phyloP scores from a whole-genome alignment of 2,329 filamentous ascomycete genomes.

The Alternaria sp. region DNA sequence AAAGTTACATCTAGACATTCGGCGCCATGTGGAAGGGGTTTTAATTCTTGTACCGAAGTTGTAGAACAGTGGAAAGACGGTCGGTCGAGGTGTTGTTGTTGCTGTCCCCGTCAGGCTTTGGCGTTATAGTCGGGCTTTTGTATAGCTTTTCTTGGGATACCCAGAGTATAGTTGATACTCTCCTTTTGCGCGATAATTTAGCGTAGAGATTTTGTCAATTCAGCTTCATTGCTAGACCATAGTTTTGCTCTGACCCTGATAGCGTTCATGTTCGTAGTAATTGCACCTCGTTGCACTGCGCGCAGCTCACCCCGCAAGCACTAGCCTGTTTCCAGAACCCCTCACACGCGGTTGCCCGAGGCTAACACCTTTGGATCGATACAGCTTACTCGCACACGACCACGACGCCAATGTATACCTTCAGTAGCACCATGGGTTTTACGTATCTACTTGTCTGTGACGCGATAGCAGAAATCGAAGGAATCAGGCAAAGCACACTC shows the following conservation, averaged over 20 bases:
- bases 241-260: not conserved
- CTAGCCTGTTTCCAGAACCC: slow-evolving; percentile 8
- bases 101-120: not conserved
- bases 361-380: slow-evolving; percentile 25
- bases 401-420: not conserved
- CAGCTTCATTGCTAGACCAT: not conserved
- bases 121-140: slow-evolving; percentile 3
- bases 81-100: not conserved
- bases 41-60: slow-evolving; percentile 1
- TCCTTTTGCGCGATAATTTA: slow-evolving; percentile 11
- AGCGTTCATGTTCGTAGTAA: not conserved
- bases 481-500: not conserved
- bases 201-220: slow-evolving; percentile 3
- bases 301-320: slow-evolving; percentile 10
- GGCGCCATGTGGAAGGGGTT: not conserved
- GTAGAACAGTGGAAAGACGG: slow-evolving; percentile 1
- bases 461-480: not conserved
- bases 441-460: not conserved
- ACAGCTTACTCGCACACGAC: slow-evolving; percentile 15
- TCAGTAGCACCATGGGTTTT: not conserved
- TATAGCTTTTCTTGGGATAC: slow-evolving; percentile 15
- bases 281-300: not conserved
- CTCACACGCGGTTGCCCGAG: slow-evolving; percentile 20
- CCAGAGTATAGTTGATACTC: slow-evolving; percentile 15
- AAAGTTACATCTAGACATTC: not conserved